phyloP scores from a whole-genome alignment of 2,329 filamentous ascomycete species.

The Stemphylium vesicarium region DNA sequence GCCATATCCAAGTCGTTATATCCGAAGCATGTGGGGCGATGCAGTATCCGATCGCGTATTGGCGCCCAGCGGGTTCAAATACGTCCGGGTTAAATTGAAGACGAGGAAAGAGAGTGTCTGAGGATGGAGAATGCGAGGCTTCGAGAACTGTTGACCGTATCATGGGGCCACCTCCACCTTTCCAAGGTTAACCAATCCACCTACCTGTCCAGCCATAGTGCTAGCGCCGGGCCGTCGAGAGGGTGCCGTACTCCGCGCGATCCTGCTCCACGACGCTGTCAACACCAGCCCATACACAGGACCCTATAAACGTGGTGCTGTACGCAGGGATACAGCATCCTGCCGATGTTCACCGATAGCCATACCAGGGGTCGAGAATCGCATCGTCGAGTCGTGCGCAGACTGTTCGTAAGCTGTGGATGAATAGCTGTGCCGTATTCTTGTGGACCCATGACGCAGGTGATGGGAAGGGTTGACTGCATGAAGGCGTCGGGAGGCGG shows the following conservation, averaged over 20 bases:
- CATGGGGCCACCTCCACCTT: slow-evolving; percentile 1
- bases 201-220: slow-evolving; percentile 6
- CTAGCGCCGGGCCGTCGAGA: slow-evolving; percentile 12
- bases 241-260: background rate
- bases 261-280: background rate
- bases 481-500: background rate
- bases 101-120: background rate
- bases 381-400: background rate
- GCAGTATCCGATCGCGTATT: background rate
- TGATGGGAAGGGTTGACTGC: background rate
- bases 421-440: no score
- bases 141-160: background rate
- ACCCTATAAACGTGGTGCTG: background rate
- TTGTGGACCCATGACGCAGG: slow-evolving; percentile 5
- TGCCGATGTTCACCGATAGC: slow-evolving; percentile 3
- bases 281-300: background rate
- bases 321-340: background rate
- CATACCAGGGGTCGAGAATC: background rate
- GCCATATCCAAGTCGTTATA: slow-evolving; percentile 1
- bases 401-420: background rate
- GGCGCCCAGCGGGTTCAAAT: background rate
- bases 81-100: background rate
- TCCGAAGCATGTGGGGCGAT: background rate
- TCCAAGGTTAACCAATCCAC: background rate
- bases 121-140: background rate